These are phyloP conservation scores for Intubia oerlemansii DNA, from an alignment of 2,329 filamentous ascomycete genomes.

Conservation along the genomic window DNA sequence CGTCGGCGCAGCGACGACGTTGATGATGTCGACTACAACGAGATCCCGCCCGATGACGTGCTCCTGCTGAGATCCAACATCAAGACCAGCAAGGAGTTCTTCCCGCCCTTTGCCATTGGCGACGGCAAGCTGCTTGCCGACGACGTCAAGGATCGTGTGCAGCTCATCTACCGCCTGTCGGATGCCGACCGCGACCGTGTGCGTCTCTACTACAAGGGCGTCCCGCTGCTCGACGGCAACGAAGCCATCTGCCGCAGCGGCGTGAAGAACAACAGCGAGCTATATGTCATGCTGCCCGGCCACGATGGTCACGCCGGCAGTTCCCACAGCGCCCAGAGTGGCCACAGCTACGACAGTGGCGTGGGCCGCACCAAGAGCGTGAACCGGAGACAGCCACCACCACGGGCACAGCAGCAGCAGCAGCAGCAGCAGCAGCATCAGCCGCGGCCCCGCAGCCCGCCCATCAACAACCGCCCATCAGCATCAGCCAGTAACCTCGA, in stretches of 20 bases:
- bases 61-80: conserved; percentile 48
- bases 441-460: background rate
- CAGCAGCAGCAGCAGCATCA: background rate
- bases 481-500: conserved; percentile 13
- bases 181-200: conserved; percentile 29
- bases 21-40: conserved; percentile 9
- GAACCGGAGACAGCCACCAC: conserved; percentile 7
- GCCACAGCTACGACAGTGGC: too few relatives aligned
- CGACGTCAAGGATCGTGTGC: conserved; percentile 46
- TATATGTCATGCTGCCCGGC: conserved; percentile 36
- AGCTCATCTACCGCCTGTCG: conserved; percentile 41
- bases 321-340: background rate
- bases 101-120: conserved; percentile 54
- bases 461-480: conserved; percentile 10
- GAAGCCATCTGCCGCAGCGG: conserved; percentile 35
- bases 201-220: conserved; percentile 55
- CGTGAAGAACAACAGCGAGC: conserved; percentile 39
- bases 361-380: conserved; percentile 12
- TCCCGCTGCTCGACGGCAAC: conserved; percentile 42
- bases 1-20: conserved; percentile 3
- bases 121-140: conserved; percentile 47
- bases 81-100: conserved; percentile 45
- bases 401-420: background rate
- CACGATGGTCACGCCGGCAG: conserved; percentile 15
- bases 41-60: conserved; percentile 40